These are phyloP conservation scores for Trypanosoma melophagium DNA, from an alignment of 208 protist genomes.

Conservation along the genomic window DNA sequence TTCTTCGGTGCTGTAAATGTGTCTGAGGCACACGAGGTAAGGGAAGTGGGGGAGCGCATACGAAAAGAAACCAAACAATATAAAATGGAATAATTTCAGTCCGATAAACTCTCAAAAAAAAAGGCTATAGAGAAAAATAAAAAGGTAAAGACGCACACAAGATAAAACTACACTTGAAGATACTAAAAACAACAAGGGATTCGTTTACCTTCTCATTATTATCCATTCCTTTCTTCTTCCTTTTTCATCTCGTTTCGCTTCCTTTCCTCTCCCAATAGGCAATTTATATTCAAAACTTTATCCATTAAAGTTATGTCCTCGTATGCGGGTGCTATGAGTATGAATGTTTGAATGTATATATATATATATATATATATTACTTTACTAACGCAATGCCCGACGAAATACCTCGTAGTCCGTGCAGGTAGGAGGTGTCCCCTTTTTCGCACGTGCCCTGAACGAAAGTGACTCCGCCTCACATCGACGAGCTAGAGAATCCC, in stretches of 20 bases:
- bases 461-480: slow-evolving; percentile 82
- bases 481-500: slow-evolving; percentile 61
- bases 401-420: slow-evolving; percentile 52
- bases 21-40: no score
- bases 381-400: slow-evolving; percentile 22
- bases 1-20: no score
- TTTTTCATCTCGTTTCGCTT: no score
- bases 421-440: slow-evolving; percentile 66
- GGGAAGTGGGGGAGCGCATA: no score
- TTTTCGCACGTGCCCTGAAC: slow-evolving; percentile 55
- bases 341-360: neutral
- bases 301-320: no score
- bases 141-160: slow-evolving; percentile 7
- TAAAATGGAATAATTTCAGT: no score
- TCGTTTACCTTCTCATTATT: no score
- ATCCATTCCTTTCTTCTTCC: neutral
- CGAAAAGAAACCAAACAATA: no score
- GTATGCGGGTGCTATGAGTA: no score
- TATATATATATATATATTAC: slow-evolving; percentile 14
- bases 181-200: neutral
- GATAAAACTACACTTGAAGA: neutral
- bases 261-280: no score
- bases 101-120: neutral
- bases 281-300: no score
- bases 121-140: neutral